Evolutionary conservation across 2,329 filamentous ascomycete genomes (phyloP), one percentile per base, ranked within the genome.

Genomic region (Xylariaceae sp.): DNA sequence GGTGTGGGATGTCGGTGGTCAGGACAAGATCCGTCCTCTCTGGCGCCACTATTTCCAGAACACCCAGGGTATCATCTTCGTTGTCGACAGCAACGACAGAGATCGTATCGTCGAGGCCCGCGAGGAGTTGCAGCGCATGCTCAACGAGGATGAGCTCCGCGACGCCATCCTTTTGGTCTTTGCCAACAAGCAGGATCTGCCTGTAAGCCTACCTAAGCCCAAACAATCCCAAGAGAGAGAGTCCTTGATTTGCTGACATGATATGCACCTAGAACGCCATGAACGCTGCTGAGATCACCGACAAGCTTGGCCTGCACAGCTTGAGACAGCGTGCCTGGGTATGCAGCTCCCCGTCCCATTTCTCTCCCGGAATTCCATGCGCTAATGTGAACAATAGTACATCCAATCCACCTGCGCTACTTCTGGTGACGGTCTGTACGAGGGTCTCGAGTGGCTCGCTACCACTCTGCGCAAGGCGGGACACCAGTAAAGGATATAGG

Each of bases 21-120:
- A 99, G 82, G 94, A 99, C 85, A 97, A 97, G 89, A 99, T 99
- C 72, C 86, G 94, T 74, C 94, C 94, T 70, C 81, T 99, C 69
- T 99, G 94, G 94, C 90, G 94, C 80, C 94, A 97, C 77, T 99
- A 99, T 81, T 99, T 97, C 86, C 91, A 95, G 77, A 95, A 95
- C 77, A 99, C 94, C 63, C 94, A 99, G 77, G 94, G 94, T 73
- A 92, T 99, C 74, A 97, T 99, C 78, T 99, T 99, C 82, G 94
- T 99, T 65, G 90, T 99, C 71, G 94, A 99, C 78, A 92, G 87
- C 78, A 96, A 96, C 77, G 94, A 99, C 84, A 89, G 90, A 71
- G 91, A 95, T 75, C 90, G 94, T 85, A 88, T 99, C 68, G 88
- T 94, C 64, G 94, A 99, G 81, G 94, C 94, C 66, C 85, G 90